Evolutionary conservation across 768 basidiomycete species (phyloP), one percentile per base, ranked within the genome.

Genomic region (Termitomyces sp.): DNA sequence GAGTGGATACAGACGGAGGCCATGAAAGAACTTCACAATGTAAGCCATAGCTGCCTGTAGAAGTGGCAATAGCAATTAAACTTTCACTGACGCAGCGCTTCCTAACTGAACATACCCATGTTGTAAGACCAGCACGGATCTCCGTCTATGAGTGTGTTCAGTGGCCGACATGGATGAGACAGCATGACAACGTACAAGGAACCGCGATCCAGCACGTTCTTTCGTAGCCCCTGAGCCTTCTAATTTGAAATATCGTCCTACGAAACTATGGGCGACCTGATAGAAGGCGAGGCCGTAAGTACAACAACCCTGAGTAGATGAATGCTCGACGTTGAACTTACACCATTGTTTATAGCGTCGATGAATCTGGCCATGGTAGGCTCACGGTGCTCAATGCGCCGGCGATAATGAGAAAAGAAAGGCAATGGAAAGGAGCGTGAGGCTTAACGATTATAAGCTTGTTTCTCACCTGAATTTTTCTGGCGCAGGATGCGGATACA

Each of bases 31-130:
- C 67, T 84, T 65, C 59, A 88, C 88, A 60, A 92, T 91, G 73
- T 93, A 92, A 20, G 90, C 87, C 91, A 91, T 93, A 35, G 88
- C 85, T 5, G 87, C 88, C 82, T 89, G 61, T 35, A 40, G 14
- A 47, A 18, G 20, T 47, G 53, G 53, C 61, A 32, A 58, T 16
- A 59, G 59, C 12, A 7, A 47, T 41, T 30, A 51, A 1, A 32
- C 35, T 16, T 20, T 36, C 16, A 9, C 30, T 8, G 4, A 28
- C 46, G 20, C 32, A 52, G 49, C 23, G 32, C n/a, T 43, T 43
- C 41, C 20, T 10, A 28, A 30, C 28, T 40, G 16, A 18, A 65
- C 85, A 68, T 66, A 89, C 89, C 88, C 88, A 91, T 74, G 89
- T 91, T 57, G 89, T 91, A 40, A 91, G 23, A 36, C 89, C 89